Percentiles rank a stretch among this genome's conserved stretches.
phyloP scores from a whole-genome alignment of 2,329 filamentous ascomycete species.

The Septoria linicola region DNA sequence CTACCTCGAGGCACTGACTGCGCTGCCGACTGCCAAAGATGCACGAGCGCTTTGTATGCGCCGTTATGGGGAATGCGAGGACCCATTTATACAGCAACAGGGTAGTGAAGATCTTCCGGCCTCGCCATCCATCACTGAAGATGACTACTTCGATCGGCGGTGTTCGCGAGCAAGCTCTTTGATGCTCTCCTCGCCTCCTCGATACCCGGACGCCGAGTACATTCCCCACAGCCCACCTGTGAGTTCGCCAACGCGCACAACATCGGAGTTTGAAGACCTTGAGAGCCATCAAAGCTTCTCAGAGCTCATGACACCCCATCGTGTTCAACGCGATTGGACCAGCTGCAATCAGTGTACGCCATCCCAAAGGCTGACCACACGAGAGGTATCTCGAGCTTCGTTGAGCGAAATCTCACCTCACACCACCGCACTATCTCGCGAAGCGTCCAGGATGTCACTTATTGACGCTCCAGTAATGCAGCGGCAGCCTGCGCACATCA shows the following conservation, averaged over 20 bases:
- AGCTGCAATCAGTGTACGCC: constrained; percentile 1
- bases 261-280: constrained; percentile 27
- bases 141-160: constrained; percentile 5
- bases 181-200: constrained; percentile 16
- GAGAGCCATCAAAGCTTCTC: constrained; percentile 35
- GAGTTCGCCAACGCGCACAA: constrained; percentile 18
- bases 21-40: constrained; percentile 28
- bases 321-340: constrained; percentile 13
- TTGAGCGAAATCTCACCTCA: constrained; percentile 14
- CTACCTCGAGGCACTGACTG: constrained; percentile 36
- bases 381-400: constrained; percentile 22
- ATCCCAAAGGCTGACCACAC: constrained; percentile 5
- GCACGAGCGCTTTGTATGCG: constrained; percentile 17
- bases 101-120: not conserved
- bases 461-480: constrained; percentile 3
- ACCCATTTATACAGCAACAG: constrained; percentile 10
- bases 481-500: constrained; percentile 7
- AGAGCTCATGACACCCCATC: constrained; percentile 31
- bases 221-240: constrained; percentile 1
- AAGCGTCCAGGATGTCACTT: constrained; percentile 24
- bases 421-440: constrained; percentile 11
- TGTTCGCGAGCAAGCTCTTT: constrained; percentile 13
- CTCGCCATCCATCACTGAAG: constrained; percentile 11
- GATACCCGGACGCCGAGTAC: not conserved
- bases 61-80: not conserved